phyloP scores from a whole-genome alignment of 805 yeast species.

The Wickerhamiella slavikovae region DNA sequence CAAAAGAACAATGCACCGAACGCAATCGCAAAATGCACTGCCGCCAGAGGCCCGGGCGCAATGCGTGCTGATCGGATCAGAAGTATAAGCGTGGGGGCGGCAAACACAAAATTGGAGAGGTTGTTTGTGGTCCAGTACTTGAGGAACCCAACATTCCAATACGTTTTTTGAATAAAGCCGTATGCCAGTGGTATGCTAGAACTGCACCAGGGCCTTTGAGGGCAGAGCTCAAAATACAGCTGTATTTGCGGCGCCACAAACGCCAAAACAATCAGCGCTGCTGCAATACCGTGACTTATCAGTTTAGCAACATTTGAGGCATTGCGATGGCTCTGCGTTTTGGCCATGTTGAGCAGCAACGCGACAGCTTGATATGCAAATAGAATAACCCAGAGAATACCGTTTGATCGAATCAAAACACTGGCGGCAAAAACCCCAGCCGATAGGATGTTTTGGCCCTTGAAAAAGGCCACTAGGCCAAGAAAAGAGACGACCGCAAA shows the following conservation, averaged over 20 bases:
- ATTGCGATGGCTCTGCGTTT: slow-evolving; percentile 1
- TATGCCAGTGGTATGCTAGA: slow-evolving; percentile 36
- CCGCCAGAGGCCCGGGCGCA: slow-evolving; percentile 7
- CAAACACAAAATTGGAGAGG: slow-evolving; percentile 63
- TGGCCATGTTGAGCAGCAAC: slow-evolving; percentile 4
- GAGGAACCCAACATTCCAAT: slow-evolving; percentile 75
- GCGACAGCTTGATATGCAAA: slow-evolving; percentile 35
- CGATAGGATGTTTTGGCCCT: slow-evolving; percentile 23
- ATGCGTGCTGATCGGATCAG: slow-evolving; percentile 24
- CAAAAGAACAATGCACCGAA: slow-evolving; percentile 37
- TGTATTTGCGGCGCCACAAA: slow-evolving; percentile 27
- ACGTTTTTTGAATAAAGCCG: slow-evolving; percentile 49
- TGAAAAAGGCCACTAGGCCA: slow-evolving; percentile 34
- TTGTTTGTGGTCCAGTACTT: slow-evolving; percentile 68
- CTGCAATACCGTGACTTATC: slow-evolving; percentile 41
- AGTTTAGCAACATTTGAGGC: slow-evolving; percentile 7
- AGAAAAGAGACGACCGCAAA: slow-evolving; percentile 39
- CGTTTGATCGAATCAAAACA: slow-evolving; percentile 53
- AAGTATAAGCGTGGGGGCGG: slow-evolving; percentile 40
- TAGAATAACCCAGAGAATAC: slow-evolving; percentile 48
- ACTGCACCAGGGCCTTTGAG: slow-evolving; percentile 67
- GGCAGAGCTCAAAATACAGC: slow-evolving; percentile 46
- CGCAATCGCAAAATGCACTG: slow-evolving; percentile 22
- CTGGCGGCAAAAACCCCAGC: slow-evolving; percentile 37
- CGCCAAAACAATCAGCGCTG: slow-evolving; percentile 29